Evolutionary conservation across 805 yeast genomes (phyloP).

Genomic region (Blastobotrys peoriensis): DNA sequence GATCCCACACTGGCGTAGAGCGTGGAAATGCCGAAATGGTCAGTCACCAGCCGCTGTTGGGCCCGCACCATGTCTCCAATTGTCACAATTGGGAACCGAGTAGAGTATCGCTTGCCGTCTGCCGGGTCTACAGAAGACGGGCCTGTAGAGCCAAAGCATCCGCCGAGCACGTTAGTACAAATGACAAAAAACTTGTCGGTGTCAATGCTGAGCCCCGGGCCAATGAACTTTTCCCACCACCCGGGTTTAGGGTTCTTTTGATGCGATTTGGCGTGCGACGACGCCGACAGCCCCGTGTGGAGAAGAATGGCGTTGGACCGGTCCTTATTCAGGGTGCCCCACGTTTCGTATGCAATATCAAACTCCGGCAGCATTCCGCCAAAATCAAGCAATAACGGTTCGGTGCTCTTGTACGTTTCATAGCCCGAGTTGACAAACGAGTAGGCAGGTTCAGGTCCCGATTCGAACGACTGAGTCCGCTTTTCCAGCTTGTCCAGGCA

Average conservation of each 20-base stretch:
- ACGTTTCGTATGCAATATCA: conserved; percentile 85
- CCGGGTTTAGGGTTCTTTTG: conserved; percentile 63
- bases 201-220: conserved; percentile 71
- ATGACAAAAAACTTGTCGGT: conserved; percentile 75
- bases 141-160: conserved; percentile 93
- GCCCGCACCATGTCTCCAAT: conserved; percentile 89
- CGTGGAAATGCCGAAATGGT: conserved; percentile 56
- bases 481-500: conserved; percentile 73
- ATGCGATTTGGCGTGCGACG: conserved; percentile 88
- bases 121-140: conserved; percentile 78
- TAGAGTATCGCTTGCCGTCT: conserved; percentile 62
- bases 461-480: conserved; percentile 40
- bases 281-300: conserved; percentile 90
- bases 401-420: conserved; percentile 45
- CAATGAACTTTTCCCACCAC: conserved; percentile 96
- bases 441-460: conserved; percentile 85
- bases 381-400: conserved; percentile 68
- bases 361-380: conserved; percentile 73
- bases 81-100: conserved; percentile 80
- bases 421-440: conserved; percentile 63
- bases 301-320: conserved; percentile 69
- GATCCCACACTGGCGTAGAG: conserved; percentile 81
- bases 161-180: conserved; percentile 89
- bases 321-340: conserved; percentile 68
- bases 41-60: conserved; percentile 61